Base-by-base conservation (phyloP, 2,329 filamentous ascomycete species). In the Cladosporium oxysporum region DNA sequence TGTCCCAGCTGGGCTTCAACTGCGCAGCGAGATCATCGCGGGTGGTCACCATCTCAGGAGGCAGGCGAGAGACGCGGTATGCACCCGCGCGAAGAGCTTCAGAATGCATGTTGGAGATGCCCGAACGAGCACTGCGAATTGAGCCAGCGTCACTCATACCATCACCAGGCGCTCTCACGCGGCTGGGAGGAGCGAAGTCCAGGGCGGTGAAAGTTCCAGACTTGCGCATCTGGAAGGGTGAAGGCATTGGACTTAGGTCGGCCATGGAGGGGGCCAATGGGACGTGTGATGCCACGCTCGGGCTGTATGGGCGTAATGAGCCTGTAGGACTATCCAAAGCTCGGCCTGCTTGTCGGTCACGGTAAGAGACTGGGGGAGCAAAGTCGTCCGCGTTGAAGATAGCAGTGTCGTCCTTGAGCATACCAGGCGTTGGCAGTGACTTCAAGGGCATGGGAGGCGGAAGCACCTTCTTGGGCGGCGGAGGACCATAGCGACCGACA, bases 181-280 rank as follows among this genome's bases (percentile, higher is more conserved):
- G 89, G 72, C 88, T 88, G 35, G 91, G 91, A 31, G 91, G 90
- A 2, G 91, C 91, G 76, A 95, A 95, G 80, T 95, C 91, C 31
- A 95, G 85, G 0, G 80, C 87, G 3, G 91, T 94, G 75, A 93
- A 94, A 0, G 90, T 91, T 68, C 86, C 83, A 1, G 91, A 93
- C 74, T 92, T 93, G 74, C 90, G 88, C 60, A 95, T 83, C 73
- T 87, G 72, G 76, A 93, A 89, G 87, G 95, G 93, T 84, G 93
- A 97, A 44, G 95, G 95, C 69, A 99, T 88, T 10, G 86, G 85
- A 14, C 90, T 80, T 68, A 98, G 88, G 66, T 98, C 94, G 65
- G 98, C 94, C 78, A 93, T 97, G 5, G 93, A 85, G 67, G 90
- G 92, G 28, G 85, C 89, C 47, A 97, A 84, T 0, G 93, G 93